These are phyloP conservation scores for Jasminum sambac DNA, from an alignment of 257 asterid species.

Conservation along the genomic window DNA sequence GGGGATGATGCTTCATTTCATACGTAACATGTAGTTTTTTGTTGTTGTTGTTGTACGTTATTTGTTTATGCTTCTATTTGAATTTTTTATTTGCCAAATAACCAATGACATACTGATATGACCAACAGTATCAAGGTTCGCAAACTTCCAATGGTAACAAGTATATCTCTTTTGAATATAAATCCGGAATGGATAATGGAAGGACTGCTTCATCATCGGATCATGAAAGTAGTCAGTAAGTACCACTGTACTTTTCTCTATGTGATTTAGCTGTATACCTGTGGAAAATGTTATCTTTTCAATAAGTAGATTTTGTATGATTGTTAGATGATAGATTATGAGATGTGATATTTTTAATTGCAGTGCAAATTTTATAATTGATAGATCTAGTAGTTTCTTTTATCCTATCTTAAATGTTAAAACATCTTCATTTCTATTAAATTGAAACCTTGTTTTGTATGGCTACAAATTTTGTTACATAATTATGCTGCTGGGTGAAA, in stretches of 20 bases:
- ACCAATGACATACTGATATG: constrained; percentile 32
- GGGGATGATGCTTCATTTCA: constrained; percentile 13
- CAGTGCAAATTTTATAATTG: too few relatives aligned
- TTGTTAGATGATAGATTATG: too few relatives aligned
- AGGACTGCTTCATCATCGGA: constrained; percentile 77
- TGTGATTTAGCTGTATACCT: neutral
- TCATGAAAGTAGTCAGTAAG: constrained; percentile 88
- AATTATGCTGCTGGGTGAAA: too few relatives aligned
- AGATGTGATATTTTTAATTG: too few relatives aligned
- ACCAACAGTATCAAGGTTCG: constrained; percentile 76
- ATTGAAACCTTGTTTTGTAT: neutral
- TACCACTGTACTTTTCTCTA: constrained; percentile 12
- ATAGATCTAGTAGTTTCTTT: too few relatives aligned
- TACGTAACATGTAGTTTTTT: constrained; percentile 14
- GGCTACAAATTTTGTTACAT: too few relatives aligned
- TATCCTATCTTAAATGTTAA: too few relatives aligned
- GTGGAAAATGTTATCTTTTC: neutral
- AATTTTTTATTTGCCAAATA: constrained; percentile 25
- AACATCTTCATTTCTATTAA: neutral
- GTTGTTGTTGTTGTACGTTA: too few relatives aligned
- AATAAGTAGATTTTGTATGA: too few relatives aligned
- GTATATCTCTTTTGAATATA: constrained; percentile 68
- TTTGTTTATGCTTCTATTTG: neutral
- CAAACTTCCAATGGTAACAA: constrained; percentile 59
- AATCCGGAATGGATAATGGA: constrained; percentile 61